A percentile compares a stretch with the other conserved stretches of the same genome.
Evolutionary conservation across 2,329 filamentous ascomycete species (phyloP).

Genomic region (Penicillium concentricum): DNA sequence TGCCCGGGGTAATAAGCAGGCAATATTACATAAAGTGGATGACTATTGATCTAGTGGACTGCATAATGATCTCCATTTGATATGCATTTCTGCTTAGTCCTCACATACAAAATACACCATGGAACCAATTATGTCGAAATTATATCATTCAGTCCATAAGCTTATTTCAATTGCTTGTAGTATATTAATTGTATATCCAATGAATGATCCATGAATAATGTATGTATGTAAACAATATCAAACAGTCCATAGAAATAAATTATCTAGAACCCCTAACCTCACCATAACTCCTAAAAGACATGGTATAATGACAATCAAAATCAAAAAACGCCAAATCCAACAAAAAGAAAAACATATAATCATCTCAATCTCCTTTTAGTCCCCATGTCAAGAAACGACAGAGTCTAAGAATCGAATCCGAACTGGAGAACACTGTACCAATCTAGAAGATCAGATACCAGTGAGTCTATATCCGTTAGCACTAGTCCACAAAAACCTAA

Average conservation of each 20-base stretch:
- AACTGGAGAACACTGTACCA: neutral
- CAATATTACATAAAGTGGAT: too few relatives aligned
- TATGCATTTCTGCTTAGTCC: neutral
- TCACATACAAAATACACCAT: neutral
- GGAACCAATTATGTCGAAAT: neutral
- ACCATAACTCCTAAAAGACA: neutral
- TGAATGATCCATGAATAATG: too few relatives aligned
- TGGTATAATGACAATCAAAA: neutral
- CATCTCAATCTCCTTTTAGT: neutral
- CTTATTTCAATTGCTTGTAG: neutral
- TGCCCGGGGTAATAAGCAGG: neutral
- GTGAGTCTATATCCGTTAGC: conserved; percentile 13
- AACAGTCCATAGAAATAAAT: neutral
- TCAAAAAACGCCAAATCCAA: neutral
- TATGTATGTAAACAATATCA: neutral
- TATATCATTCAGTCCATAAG: neutral
- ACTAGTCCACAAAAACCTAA: neutral
- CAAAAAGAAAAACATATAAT: neutral
- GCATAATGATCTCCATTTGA: neutral
- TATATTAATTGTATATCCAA: too few relatives aligned
- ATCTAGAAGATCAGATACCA: conserved; percentile 1
- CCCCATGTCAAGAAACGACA: neutral
- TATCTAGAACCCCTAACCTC: neutral
- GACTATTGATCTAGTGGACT: neutral
- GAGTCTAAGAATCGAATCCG: neutral